Evolutionary conservation across 768 basidiomycete genomes (phyloP), one percentile per base, ranked within the genome.

Genomic region (Suillus subluteus): DNA sequence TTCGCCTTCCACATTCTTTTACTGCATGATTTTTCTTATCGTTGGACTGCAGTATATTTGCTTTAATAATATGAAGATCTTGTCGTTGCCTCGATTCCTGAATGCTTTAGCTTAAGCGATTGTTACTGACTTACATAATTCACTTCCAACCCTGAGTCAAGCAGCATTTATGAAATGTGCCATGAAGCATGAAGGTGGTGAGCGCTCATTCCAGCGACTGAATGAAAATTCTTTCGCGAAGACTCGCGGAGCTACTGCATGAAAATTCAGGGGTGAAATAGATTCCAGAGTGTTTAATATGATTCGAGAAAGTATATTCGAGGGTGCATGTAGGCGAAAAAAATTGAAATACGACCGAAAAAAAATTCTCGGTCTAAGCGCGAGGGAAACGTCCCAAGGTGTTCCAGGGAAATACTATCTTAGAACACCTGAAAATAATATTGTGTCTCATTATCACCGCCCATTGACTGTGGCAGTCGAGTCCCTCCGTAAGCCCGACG

Each of bases 391-490:
- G 40, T 61, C 40, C 58, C 26, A 18, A 43, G 41, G 6, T 61
- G 41, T 43, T 61, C 41, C 40, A 43, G 30, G 16, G 23, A 41
- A 61, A 26, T 18, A 23, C 40, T 2, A 30, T 41, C 37, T 37
- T 13, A 26, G 26, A 61, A 61, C 59, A 43, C 41, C 58, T 38
- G 23, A 18, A 18, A 59, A 26, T 40, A 59, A 40, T 40, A 40
- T 40, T 30, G 16, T 41, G 23, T 61, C 26, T 43, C 59, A 30
- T 61, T 69, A 67, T 81, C 73, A 84, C 67, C 80, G 80, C 32
- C 91, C 91, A 72, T 91, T 92, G 66, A 91, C 81, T 26, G 90
- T 91, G 61, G 89, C 87, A 32, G 84, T 82, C 12, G 91, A 91
- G 71, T 92, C 90, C 78, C 89, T 83, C 68, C 88, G 81, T 69